These are phyloP conservation scores for Zygosaccharomyces lentus DNA, from an alignment of 805 yeast species.

Conservation along the genomic window DNA sequence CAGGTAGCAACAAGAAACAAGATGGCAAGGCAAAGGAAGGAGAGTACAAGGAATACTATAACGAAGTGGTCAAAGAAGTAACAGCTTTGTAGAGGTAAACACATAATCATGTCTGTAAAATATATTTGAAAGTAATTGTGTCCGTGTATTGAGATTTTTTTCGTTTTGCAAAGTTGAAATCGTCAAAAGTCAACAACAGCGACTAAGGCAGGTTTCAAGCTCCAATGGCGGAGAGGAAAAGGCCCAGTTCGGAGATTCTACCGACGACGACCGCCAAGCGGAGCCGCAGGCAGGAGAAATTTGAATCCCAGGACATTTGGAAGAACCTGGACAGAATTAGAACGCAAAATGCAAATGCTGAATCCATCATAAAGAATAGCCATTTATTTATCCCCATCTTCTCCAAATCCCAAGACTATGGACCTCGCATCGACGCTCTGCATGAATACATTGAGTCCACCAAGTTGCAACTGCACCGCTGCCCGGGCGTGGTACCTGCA, in stretches of 20 bases:
- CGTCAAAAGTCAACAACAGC: not conserved
- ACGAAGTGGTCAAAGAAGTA: conserved; percentile 92
- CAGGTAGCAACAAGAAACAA: conserved; percentile 87
- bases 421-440: conserved; percentile 14
- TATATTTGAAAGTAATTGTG: conserved; percentile 8
- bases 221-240: conserved; percentile 17
- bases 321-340: conserved; percentile 23
- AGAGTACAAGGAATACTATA: conserved; percentile 88
- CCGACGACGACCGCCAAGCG: conserved; percentile 2
- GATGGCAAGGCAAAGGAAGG: conserved; percentile 63
- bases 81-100: conserved; percentile 26
- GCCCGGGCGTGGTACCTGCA: conserved; percentile 3
- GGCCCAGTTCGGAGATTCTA: conserved; percentile 11
- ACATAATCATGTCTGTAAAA: conserved; percentile 11
- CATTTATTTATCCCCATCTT: conserved; percentile 15
- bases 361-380: conserved; percentile 16
- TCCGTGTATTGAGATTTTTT: not conserved
- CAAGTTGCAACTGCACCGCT: conserved; percentile 12
- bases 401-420: conserved; percentile 2
- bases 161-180: not conserved
- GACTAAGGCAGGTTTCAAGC: not conserved
- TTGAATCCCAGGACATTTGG: conserved; percentile 27
- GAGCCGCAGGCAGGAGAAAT: conserved; percentile 7
- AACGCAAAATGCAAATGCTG: conserved; percentile 10
- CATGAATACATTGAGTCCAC: conserved; percentile 18